Evolutionary conservation across 345 rosid genomes (phyloP), one percentile per base, ranked within the genome.

Genomic region (Camelina sativa): DNA sequence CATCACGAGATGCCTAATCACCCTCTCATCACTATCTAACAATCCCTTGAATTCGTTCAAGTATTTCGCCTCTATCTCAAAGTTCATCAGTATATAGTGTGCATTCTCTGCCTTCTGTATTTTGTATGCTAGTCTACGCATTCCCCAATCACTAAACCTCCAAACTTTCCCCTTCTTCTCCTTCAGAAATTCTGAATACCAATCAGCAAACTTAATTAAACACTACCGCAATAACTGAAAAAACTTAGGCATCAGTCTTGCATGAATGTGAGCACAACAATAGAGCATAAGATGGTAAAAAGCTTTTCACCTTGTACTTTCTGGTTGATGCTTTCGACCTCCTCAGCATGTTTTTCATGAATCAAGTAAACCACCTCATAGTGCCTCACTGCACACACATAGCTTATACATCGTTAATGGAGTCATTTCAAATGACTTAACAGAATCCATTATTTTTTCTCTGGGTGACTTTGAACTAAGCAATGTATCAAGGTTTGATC

Each of bases 141-240:
- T 86, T 1, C 98, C 97, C 97, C 98, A 94, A 55, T 94, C 96
- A 68, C 83, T 92, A 67, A 87, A 58, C 82, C 97, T 91, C 97
- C 96, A 93, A 16, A 93, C 65, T 80, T 35, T 88, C 58, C 96
- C 98, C 69, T 81, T 90, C 86, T 91, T 89, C 86, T 89, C 95
- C 80, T 74, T 85, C n/a, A 93, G 13, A 62, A 89, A 93, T 41
- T 82, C 98, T 91, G 82, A 68, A 55, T 32, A 25, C 28, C 28
- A 25, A 69, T 5, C 71, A 68, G 62, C 44, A 68, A 62, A 46
- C 55, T 11, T 55, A 51, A 22, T 54, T 20, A 25, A 25, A 48
- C 35, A 32, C 32, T 4, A 47, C 19, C 6, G 8, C 71, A 5
- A 10, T 8, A 62, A 63, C 65, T 55, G 16, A 62, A 70, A 70